These are phyloP conservation scores for Umbelopsis sp. DNA, from an alignment of 192 early-diverging fungal species.

Conservation along the genomic window DNA sequence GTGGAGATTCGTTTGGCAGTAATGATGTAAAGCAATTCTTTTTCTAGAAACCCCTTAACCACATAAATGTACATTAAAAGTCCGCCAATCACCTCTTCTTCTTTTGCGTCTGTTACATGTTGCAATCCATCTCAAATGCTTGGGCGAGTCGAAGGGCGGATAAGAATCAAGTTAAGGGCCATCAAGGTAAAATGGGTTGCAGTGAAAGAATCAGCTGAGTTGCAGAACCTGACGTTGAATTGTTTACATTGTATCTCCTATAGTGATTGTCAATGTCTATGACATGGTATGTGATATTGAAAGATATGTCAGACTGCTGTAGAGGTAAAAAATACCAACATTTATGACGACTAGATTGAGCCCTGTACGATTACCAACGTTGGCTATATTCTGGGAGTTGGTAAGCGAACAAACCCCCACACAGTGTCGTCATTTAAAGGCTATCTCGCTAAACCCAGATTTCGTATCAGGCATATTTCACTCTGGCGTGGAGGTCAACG, in stretches of 20 bases:
- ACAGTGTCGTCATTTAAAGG: not conserved
- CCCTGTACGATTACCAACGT: slow-evolving; percentile 29
- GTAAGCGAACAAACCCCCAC: slow-evolving; percentile 4
- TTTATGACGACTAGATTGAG: slow-evolving; percentile 16
- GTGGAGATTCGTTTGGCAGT: slow-evolving; percentile 78
- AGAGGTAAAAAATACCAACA: not conserved
- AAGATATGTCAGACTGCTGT: not conserved
- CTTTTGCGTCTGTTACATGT: slow-evolving; percentile 1
- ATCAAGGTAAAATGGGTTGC: slow-evolving; percentile 9
- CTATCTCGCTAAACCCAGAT: not conserved
- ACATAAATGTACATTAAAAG: not conserved
- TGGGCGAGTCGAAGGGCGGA: slow-evolving; percentile 5
- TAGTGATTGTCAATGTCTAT: slow-evolving; percentile 40
- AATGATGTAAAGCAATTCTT: slow-evolving; percentile 84
- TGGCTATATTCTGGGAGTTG: slow-evolving; percentile 32
- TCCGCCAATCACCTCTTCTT: not conserved
- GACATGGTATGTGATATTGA: slow-evolving; percentile 31
- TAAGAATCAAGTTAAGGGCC: not conserved
- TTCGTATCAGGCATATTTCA: slow-evolving; percentile 37
- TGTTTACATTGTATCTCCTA: not conserved
- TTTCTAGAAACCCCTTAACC: slow-evolving; percentile 51
- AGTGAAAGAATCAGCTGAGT: no score
- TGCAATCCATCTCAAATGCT: not conserved
- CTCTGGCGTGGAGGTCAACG: slow-evolving; percentile 40
- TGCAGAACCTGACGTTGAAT: not conserved